Evolutionary conservation across 2,329 filamentous ascomycete species (phyloP), one percentile per base, ranked within the genome.

Genomic region (Cordyceps tenuipes): DNA sequence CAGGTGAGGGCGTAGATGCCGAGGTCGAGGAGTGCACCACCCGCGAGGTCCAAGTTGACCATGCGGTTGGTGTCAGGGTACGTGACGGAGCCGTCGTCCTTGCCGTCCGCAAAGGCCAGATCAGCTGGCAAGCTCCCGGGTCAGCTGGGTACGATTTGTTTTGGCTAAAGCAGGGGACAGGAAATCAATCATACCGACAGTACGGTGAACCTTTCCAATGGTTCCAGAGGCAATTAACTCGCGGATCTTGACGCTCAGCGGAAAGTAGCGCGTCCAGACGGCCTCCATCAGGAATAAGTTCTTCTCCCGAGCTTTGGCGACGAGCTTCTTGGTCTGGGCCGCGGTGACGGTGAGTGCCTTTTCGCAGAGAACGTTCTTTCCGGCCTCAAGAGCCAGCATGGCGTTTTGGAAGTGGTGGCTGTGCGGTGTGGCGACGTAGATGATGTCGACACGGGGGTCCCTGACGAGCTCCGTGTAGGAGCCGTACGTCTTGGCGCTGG

Each of bases 381-480:
- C 89, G 8, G 88, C 89, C 65, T 90, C 82, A 44, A 96, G 79
- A 48, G 86, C 88, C n/a, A 95, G 82, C 83, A 91, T 90, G 64
- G 85, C 83, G 75, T 96, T 93, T 72, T 95, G 90, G 77, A 92
- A 96, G 77, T 96, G 91, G 73, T 96, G 91, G 67, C 89, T 92
- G 76, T 96, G 91, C 17, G 91, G 91, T 4, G 91, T 96, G 26
- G 90, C 91, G 60, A 96, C 84, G 73, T 96, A 96, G 75, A 96
- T 76, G 66, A 95, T 89, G 72, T 96, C 89, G 65, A 96, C 82
- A 67, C 90, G 82, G 7, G 87, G 77, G 70, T 96, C 90, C 55
- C 82, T 81, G 29, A 93, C 90, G 31, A 96, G 82, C 70, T 91
- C 89, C 63, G 86, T 81, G 74, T 96, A 96, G 12, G 87, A 90